Conservation (phyloP, 768 basidiomycete species). For the Termitomyces sp. region DNA sequence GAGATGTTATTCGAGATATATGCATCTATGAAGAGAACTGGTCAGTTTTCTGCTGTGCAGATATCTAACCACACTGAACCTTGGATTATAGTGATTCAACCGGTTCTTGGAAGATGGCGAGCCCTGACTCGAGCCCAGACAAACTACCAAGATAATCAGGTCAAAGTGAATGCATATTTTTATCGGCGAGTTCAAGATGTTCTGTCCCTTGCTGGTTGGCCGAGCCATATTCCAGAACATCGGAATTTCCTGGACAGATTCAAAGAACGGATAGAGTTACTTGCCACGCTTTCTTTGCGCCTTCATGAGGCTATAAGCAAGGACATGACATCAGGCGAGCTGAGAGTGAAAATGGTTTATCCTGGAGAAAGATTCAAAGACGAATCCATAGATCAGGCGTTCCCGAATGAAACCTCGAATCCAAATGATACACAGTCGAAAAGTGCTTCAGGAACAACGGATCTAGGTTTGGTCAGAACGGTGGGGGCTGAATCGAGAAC, state of each 20-base stretch:
- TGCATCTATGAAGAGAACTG: slow-evolving; percentile 12
- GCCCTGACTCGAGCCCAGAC: slow-evolving; percentile 16
- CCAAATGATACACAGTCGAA: not conserved
- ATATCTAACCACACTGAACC: not conserved
- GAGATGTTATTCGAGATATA: slow-evolving; percentile 12
- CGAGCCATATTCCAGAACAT: slow-evolving; percentile 2
- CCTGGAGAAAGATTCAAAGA: slow-evolving; percentile 7
- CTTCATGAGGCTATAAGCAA: slow-evolving; percentile 11
- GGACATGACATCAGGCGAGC: slow-evolving; percentile 12
- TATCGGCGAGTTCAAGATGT: slow-evolving; percentile 7
- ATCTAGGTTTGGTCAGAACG: slow-evolving; percentile 12
- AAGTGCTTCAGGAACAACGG: slow-evolving; percentile 10
- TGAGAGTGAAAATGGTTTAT: slow-evolving; percentile 5
- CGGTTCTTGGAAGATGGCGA: slow-evolving; percentile 17
- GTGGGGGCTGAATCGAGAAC: not conserved
- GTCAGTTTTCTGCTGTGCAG: slow-evolving; percentile 3
- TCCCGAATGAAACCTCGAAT: slow-evolving; percentile 9
- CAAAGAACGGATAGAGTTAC: slow-evolving; percentile 1
- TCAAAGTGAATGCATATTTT: slow-evolving; percentile 7
- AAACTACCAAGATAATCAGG: slow-evolving; percentile 4
- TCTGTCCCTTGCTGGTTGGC: slow-evolving; percentile 17
- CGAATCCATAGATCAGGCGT: slow-evolving; percentile 14
- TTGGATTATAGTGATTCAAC: slow-evolving; percentile 6
- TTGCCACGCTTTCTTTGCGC: slow-evolving; percentile 7
- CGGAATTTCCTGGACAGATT: slow-evolving; percentile 1